Base-by-base conservation (phyloP, 2,329 filamentous ascomycete genomes). In the Drechslera avenae region DNA sequence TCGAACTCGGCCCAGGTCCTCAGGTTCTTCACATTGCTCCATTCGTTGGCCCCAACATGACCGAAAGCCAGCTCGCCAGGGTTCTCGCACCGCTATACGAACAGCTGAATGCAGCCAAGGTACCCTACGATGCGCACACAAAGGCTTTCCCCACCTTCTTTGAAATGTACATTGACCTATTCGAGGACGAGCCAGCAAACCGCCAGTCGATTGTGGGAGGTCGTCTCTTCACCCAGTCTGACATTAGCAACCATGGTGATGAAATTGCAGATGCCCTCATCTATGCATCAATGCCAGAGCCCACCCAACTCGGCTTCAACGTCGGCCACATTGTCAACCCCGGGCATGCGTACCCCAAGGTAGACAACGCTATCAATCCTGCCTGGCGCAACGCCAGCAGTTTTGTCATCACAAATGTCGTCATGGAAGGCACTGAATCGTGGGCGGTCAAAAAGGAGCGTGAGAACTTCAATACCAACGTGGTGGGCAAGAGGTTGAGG, bases 141-240 rank as follows among this genome's bases (percentile, higher is more conserved):
- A 64, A 53, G 42, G 62, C 64, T 0, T 73, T 72, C 52, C 62
- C 69, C 1, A 69, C 68, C 1, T 72, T 72, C 57, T 73, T 70
- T 52, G 66, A 73, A 47, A 60, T 73, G 46, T 73, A 73, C 50
- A 60, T 67, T 0, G 69, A 72, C 52, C 67, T 73, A 60, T 73
- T 72, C 42, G 68, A 72, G 44, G 69, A 73, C 35, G 69, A 73
- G 47, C 23, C 46, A 12, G 61, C 68, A 3, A 65, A 67, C 37
- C 57, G 63, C 9, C 60, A 68, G 32, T 66, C 68, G 0, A 52
- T 69, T 9, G 61, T 73, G 10, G 69, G 69, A 32, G 69, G 69
- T 16, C 68, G 69, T 26, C 46, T 73, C 5, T 71, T 73, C 52
- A 66, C 64, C 0, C 62, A 64, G 16, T 47, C 60, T 30, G 69